These are phyloP conservation scores for Persicaria maculosa DNA, from an alignment of 148 eudicot genomes.

Conservation along the genomic window DNA sequence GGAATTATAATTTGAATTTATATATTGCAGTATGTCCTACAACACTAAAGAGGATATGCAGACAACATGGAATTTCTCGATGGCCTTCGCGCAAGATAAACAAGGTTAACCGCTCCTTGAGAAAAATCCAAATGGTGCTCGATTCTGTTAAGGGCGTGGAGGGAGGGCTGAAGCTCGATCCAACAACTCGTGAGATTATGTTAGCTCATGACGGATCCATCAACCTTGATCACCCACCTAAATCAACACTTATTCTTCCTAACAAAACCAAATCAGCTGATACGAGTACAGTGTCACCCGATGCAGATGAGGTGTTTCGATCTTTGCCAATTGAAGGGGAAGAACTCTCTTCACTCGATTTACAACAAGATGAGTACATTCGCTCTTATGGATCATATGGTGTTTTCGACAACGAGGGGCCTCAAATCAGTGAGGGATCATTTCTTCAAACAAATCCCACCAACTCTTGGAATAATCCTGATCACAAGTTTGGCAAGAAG, in stretches of 20 bases:
- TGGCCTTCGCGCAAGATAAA: constrained; percentile 98
- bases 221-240: constrained; percentile 33
- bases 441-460: neutral
- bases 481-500: neutral
- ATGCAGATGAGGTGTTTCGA: constrained; percentile 16
- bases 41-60: constrained; percentile 89
- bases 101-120: constrained; percentile 85
- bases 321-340: constrained; percentile 19
- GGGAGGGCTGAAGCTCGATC: constrained; percentile 79
- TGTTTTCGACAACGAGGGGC: neutral
- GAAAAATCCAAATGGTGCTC: constrained; percentile 72
- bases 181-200: constrained; percentile 56
- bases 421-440: neutral
- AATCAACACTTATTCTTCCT: constrained; percentile 19
- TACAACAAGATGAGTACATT: constrained; percentile 34
- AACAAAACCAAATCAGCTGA: constrained; percentile 11
- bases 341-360: constrained; percentile 29
- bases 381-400: constrained; percentile 11
- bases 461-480: neutral
- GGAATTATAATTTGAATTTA: neutral
- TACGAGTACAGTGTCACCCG: constrained; percentile 12
- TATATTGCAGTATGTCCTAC: constrained; percentile 80
- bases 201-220: constrained; percentile 32
- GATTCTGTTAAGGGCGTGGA: constrained; percentile 87
- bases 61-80: constrained; percentile 83